Evolutionary conservation across 2,329 filamentous ascomycete species (phyloP), one percentile per base, ranked within the genome.

Genomic region (Xylaria sp.): DNA sequence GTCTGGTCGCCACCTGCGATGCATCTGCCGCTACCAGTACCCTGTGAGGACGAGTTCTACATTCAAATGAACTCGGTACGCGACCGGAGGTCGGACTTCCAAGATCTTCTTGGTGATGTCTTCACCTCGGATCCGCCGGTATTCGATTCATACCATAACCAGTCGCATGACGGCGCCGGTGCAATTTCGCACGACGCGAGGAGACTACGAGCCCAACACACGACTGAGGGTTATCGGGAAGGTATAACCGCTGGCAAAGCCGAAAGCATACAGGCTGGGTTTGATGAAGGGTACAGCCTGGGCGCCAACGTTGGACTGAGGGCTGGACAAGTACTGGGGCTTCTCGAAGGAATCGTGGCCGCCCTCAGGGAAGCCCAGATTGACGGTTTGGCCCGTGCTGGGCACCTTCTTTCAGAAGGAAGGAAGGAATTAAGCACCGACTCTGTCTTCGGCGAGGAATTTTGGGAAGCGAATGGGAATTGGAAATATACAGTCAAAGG

Each of bases 171-270:
- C 16, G 42, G 22, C n/a, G 44, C 38, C 39, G 37, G 50, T 50
- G 49, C 63, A 48, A 77, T 83, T 49, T 77, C 76, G 26, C 82
- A 77, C 67, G 92, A 96, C 64, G 82, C 94, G 46, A 85, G 82
- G 18, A 86, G 89, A 20, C 81, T 96, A 16, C 86, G 89, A 64
- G 81, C 84, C 39, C 86, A 89, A 50, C 91, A 96, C 70, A 82
- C 85, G 48, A 97, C 90, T 7, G 87, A 90, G 38, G 94, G 94
- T 18, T 97, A 97, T 74, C 88, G 93, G 54, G 92, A 97, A 66
- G 94, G 93, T 41, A 83, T 97, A 48, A 82, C 88, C 0, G 77
- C 77, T 2, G 89, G 89, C 26, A 97, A 97, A 71, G 83, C 83
- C 21, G 75, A 80, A 44, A 88, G 86, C 65, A 84, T 97, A 21